Evolutionary conservation across 1,284 basidiomycete species (phyloP), one percentile per base, ranked within the genome.

Genomic region (Malassezia psittaci): DNA sequence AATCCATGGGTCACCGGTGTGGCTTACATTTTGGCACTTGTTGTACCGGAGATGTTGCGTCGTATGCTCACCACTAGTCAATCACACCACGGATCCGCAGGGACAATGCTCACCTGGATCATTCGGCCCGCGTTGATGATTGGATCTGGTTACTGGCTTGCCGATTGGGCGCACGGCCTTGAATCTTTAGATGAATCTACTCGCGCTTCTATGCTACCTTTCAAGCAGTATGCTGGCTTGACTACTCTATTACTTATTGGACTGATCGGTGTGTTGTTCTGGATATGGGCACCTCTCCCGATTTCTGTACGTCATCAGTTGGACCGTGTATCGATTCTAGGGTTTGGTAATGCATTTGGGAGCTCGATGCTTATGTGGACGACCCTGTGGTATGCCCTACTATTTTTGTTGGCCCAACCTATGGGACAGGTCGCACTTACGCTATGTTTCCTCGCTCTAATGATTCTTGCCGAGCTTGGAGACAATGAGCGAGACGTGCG

Each of bases 341-440:
- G 93, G 0, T 94, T 87, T 68, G 86, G 87, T 0, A 96, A 98
- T 74, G 83, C 86, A 0, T 88, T 85, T 64, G 94, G 90, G 3
- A 83, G 89, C 16, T 83, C 85, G 0, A 94, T 90, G 74, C 76
- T 91, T 50, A 77, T 96, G 43, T 86, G 94, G 68, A 83, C 85
- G 79, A 79, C 81, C 16, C 79, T 86, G 29, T 76, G 80, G 39
- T 81, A 91, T 48, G 78, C 80, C 12, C 53, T 86, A 21, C 61
- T 81, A 38, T 90, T 85, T 76, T 75, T 83, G 33, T 78, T 83
- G 6, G 83, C 81, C 10, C 88, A 90, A 64, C 81, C 90, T 1
- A 84, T 84, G 0, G 90, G 86, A 0, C 93, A 96, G 72, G 58
- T 94, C 19, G 81, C 84, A 2, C 77, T 94, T 40, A 81, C 79